These are phyloP conservation scores for Bipolaris victoriae DNA, from an alignment of 2,329 filamentous ascomycete genomes.

Conservation along the genomic window DNA sequence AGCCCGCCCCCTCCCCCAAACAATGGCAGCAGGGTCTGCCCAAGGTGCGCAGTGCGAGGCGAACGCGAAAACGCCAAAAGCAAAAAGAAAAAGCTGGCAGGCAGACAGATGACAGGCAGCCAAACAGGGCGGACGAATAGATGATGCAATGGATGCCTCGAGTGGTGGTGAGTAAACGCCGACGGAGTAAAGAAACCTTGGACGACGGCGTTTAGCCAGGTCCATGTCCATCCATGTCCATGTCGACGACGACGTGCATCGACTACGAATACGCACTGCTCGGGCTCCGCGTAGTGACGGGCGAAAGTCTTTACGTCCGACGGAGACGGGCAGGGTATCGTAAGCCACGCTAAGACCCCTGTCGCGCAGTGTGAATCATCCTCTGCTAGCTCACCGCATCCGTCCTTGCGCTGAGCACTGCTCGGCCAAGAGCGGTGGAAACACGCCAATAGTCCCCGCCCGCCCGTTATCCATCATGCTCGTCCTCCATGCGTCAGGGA, in stretches of 20 bases:
- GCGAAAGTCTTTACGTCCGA: conserved; percentile 16
- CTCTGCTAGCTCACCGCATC: conserved; percentile 26
- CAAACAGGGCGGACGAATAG: conserved; percentile 8
- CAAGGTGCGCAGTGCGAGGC: not conserved
- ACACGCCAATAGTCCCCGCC: conserved; percentile 37
- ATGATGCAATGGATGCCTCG: conserved; percentile 25
- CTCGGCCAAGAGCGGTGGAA: conserved; percentile 37
- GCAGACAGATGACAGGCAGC: not conserved
- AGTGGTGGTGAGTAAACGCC: conserved; percentile 23
- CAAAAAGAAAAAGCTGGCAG: not conserved
- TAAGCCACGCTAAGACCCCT: conserved; percentile 24
- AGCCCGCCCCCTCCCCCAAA: not conserved
- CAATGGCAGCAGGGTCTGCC: conserved; percentile 1
- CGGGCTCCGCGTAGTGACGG: conserved; percentile 19
- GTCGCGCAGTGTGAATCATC: conserved; percentile 32
- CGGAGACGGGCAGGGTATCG: conserved; percentile 6
- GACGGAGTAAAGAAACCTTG: conserved; percentile 13
- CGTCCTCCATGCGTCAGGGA: conserved; percentile 34
- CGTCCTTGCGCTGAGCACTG: conserved; percentile 6
- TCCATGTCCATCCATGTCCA: not conserved
- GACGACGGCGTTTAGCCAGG: conserved; percentile 8
- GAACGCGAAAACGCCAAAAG: conserved; percentile 9
- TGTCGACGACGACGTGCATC: not conserved
- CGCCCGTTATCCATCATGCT: conserved; percentile 37
- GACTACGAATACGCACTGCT: conserved; percentile 8